These are phyloP conservation scores for Thinopyrum elongatum DNA, from an alignment of 176 grass and related monocot species.

Conservation along the genomic window DNA sequence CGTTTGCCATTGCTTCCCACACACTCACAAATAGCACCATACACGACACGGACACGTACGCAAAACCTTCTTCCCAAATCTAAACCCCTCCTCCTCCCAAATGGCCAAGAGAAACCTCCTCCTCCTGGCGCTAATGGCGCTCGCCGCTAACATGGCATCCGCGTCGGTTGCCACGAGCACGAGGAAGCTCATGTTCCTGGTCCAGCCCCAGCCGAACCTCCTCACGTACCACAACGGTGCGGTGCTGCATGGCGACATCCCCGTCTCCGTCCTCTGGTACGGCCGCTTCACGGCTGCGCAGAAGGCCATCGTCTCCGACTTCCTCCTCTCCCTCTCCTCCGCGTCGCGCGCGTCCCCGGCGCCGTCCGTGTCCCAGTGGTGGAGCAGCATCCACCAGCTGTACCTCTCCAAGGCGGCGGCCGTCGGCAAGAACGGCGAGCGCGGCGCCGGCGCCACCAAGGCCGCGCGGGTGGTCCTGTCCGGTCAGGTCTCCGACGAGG, in stretches of 20 bases:
- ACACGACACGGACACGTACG: neutral
- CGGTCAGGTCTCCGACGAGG: slow-evolving; percentile 51
- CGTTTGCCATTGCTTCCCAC: neutral
- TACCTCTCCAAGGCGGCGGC: slow-evolving; percentile 43
- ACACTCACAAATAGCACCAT: neutral
- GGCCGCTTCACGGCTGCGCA: slow-evolving; percentile 57
- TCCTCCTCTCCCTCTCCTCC: slow-evolving; percentile 48
- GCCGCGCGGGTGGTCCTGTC: slow-evolving; percentile 32
- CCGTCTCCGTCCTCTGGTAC: slow-evolving; percentile 61
- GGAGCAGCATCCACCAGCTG: slow-evolving; percentile 39
- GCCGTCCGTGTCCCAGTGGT: slow-evolving; percentile 59
- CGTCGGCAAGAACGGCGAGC: neutral
- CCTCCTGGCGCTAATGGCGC: slow-evolving; percentile 12
- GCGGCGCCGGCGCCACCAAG: neutral
- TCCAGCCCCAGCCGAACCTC: slow-evolving; percentile 44
- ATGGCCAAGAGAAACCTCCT: neutral
- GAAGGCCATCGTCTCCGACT: slow-evolving; percentile 65
- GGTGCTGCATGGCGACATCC: slow-evolving; percentile 52
- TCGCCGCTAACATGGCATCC: slow-evolving; percentile 19
- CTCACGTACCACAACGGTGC: slow-evolving; percentile 69
- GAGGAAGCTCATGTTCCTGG: slow-evolving; percentile 47
- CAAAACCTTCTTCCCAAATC: neutral
- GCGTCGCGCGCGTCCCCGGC: neutral
- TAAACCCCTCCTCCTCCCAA: no score
- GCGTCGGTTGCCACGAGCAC: slow-evolving; percentile 22